Percentiles rank a stretch among this genome's conserved stretches.
Evolutionary conservation across 2,329 filamentous ascomycete genomes (phyloP).

Genomic region (Chaetomium sp.): DNA sequence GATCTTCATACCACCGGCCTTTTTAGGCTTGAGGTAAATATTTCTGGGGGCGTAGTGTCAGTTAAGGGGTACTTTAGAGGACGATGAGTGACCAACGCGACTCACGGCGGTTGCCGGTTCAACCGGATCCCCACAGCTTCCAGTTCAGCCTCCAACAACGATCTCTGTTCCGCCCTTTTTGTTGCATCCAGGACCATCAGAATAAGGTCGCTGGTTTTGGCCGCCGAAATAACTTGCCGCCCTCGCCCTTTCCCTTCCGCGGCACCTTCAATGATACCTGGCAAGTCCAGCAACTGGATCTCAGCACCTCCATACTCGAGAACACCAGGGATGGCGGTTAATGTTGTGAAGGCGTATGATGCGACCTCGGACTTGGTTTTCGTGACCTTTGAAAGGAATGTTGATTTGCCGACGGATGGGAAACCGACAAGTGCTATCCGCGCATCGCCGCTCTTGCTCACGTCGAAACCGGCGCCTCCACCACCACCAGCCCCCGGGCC

Average conservation of each 20-base stretch:
- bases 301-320: constrained; percentile 96
- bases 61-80: background rate
- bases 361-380: constrained; percentile 96
- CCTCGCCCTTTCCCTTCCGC: constrained; percentile 93
- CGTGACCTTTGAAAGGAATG: constrained; percentile 96
- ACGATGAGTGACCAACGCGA: background rate
- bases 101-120: constrained; percentile 83
- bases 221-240: constrained; percentile 92
- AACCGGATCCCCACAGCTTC: constrained; percentile 92
- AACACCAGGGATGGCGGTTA: constrained; percentile 95
- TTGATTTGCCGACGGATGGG: constrained; percentile 97
- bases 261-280: constrained; percentile 96
- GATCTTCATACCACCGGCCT: constrained; percentile 97
- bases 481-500: constrained; percentile 70
- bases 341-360: constrained; percentile 92
- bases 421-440: constrained; percentile 98
- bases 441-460: constrained; percentile 93
- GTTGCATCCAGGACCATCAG: constrained; percentile 97
- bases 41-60: constrained; percentile 50
- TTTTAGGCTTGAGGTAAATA: constrained; percentile 94
- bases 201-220: constrained; percentile 96
- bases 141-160: constrained; percentile 82
- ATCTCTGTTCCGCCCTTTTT: constrained; percentile 88
- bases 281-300: constrained; percentile 94
- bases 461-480: constrained; percentile 80